Percentiles rank a stretch among this genome's conserved stretches.
Conservation (phyloP, 306 rosid genomes). For the Prunus campanulata region DNA sequence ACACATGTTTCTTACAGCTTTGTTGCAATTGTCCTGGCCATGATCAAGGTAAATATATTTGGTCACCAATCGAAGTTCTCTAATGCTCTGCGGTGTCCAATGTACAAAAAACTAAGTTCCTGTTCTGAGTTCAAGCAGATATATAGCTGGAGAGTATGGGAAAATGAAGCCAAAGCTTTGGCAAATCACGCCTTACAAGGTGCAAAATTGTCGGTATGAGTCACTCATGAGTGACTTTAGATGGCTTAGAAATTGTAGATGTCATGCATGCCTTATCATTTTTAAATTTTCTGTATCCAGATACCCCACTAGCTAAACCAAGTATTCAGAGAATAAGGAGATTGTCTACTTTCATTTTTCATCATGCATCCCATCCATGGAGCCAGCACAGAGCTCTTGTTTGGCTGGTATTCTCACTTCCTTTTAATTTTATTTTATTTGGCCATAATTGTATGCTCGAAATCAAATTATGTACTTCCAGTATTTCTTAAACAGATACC, state of each 20-base stretch:
- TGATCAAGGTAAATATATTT: conserved; percentile 64
- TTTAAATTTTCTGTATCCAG: conserved; percentile 40
- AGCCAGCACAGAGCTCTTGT: conserved; percentile 70
- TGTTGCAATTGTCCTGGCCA: conserved; percentile 68
- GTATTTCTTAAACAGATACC: no score
- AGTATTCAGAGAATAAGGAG: conserved; percentile 42
- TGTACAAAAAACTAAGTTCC: background rate
- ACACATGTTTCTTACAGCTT: conserved; percentile 83
- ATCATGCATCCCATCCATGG: conserved; percentile 86
- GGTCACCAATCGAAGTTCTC: conserved; percentile 6
- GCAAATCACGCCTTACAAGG: conserved; percentile 60
- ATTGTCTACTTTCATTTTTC: conserved; percentile 62
- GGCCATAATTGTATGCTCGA: background rate
- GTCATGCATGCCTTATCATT: background rate
- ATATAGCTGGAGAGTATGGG: conserved; percentile 94
- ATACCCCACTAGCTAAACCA: conserved; percentile 32
- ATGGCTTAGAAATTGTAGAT: background rate
- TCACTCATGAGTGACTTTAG: conserved; percentile 1
- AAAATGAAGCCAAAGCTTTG: conserved; percentile 69
- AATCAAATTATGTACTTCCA: background rate
- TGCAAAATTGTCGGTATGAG: conserved; percentile 13
- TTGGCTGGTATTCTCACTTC: conserved; percentile 77
- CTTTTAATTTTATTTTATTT: background rate
- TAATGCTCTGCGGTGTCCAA: background rate
- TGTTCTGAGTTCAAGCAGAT: conserved; percentile 47